phyloP scores from a whole-genome alignment of 1,284 basidiomycete species.

The Heterobasidion parviporum region DNA sequence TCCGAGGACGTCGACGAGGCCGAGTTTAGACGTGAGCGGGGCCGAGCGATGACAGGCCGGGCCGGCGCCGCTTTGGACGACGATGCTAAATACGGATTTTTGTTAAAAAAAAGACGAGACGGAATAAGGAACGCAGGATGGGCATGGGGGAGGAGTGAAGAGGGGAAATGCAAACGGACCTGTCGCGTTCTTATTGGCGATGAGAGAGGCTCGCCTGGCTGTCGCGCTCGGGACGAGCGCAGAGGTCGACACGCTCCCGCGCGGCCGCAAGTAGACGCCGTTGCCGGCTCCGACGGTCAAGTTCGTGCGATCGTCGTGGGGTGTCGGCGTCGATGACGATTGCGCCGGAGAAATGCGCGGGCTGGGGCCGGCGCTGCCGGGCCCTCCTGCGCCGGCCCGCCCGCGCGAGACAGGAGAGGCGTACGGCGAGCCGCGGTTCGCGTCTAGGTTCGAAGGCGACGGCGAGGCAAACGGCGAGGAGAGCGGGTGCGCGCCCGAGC shows the following conservation, averaged over 20 bases:
- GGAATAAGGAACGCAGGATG: not conserved
- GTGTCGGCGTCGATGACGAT: not conserved
- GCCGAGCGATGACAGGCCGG: not conserved
- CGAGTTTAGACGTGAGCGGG: not conserved
- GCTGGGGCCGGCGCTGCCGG: not conserved
- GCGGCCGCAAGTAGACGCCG: slow-evolving; percentile 11
- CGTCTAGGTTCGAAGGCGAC: slow-evolving; percentile 9
- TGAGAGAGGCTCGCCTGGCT: slow-evolving; percentile 26
- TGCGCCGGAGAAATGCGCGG: slow-evolving; percentile 7
- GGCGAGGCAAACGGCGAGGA: slow-evolving; percentile 10
- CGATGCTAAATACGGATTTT: not conserved
- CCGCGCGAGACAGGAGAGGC: not conserved
- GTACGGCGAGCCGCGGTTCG: not conserved
- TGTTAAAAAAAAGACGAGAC: not conserved
- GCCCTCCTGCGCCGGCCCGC: not conserved
- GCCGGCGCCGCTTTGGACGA: not conserved
- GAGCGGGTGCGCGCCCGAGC: slow-evolving; percentile 6
- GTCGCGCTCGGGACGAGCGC: slow-evolving; percentile 29
- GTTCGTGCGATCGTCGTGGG: not conserved
- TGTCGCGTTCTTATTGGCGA: slow-evolving; percentile 13
- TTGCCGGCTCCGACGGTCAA: not conserved
- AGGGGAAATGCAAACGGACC: slow-evolving; percentile 6
- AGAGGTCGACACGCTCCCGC: slow-evolving; percentile 29
- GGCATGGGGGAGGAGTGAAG: not conserved
- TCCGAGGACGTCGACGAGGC: slow-evolving; percentile 4